These are phyloP conservation scores for Oldenlandia corymbosa DNA, from an alignment of 257 asterid species.

Conservation along the genomic window DNA sequence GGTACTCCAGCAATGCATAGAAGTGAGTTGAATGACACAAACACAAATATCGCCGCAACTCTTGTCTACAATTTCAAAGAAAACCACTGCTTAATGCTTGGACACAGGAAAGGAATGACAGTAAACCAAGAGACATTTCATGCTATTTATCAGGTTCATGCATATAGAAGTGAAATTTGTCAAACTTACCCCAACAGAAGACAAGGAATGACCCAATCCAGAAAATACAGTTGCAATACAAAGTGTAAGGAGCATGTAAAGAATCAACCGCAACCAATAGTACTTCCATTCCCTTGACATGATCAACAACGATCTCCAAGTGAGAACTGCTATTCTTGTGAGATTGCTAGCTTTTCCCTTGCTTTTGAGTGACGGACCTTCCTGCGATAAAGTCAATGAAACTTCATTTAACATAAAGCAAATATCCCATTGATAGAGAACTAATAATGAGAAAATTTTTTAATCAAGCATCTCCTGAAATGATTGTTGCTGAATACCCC, in stretches of 20 bases:
- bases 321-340: slow-evolving; percentile 62
- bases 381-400: slow-evolving; percentile 42
- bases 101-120: not conserved
- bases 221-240: slow-evolving; percentile 81
- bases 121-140: not conserved
- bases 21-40: slow-evolving; percentile 76
- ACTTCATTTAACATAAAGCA: too few relatives aligned
- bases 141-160: not conserved
- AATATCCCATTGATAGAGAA: too few relatives aligned
- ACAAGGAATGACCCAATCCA: slow-evolving; percentile 92
- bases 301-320: slow-evolving; percentile 92
- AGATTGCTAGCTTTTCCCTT: slow-evolving; percentile 68
- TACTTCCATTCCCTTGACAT: slow-evolving; percentile 99
- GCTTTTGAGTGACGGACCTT: slow-evolving; percentile 82
- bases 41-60: slow-evolving; percentile 79
- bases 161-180: not conserved
- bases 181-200: slow-evolving; percentile 82
- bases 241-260: slow-evolving; percentile 69
- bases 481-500: not conserved
- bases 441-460: too few relatives aligned
- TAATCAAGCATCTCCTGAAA: too few relatives aligned
- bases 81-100: slow-evolving; percentile 4
- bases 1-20: slow-evolving; percentile 89
- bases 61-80: slow-evolving; percentile 55
- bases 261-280: slow-evolving; percentile 92